Percentiles rank a stretch among this genome's conserved stretches.
These are phyloP conservation scores for Lentinula boryana DNA, from an alignment of 768 basidiomycete genomes.

Conservation along the genomic window DNA sequence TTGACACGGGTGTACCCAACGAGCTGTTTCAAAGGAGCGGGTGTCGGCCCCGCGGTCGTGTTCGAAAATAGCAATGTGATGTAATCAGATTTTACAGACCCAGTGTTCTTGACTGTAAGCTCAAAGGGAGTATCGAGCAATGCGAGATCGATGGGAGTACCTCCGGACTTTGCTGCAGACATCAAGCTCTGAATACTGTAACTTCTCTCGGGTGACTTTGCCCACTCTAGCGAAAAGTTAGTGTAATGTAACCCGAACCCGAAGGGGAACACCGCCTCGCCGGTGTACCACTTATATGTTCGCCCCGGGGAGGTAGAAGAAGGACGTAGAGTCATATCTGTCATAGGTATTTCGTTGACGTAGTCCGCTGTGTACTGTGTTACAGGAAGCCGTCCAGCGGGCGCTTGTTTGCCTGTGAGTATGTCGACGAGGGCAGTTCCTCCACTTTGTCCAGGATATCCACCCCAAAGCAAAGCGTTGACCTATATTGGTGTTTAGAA, in stretches of 20 bases:
- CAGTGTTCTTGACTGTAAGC: slow-evolving; percentile 44
- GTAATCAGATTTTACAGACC: slow-evolving; percentile 45
- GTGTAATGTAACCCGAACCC: slow-evolving; percentile 53
- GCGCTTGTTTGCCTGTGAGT: slow-evolving; percentile 42
- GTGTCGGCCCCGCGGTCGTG: slow-evolving; percentile 40
- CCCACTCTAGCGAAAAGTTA: slow-evolving; percentile 38
- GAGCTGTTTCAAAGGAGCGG: slow-evolving; percentile 47
- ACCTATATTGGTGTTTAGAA: slow-evolving; percentile 25
- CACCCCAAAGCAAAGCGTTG: slow-evolving; percentile 50
- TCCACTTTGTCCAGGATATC: slow-evolving; percentile 52
- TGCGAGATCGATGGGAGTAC: slow-evolving; percentile 32
- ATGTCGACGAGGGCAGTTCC: slow-evolving; percentile 50
- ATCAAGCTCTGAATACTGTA: slow-evolving; percentile 39
- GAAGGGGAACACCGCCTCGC: slow-evolving; percentile 45
- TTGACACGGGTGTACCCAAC: slow-evolving; percentile 42
- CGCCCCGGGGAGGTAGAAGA: slow-evolving; percentile 43
- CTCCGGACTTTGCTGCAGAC: slow-evolving; percentile 12
- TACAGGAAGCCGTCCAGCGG: slow-evolving; percentile 47
- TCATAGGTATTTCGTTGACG: slow-evolving; percentile 44
- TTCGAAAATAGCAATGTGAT: slow-evolving; percentile 48
- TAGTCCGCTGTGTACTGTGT: slow-evolving; percentile 51
- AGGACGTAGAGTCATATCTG: slow-evolving; percentile 51
- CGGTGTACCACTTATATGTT: slow-evolving; percentile 55
- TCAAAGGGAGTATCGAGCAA: slow-evolving; percentile 39
- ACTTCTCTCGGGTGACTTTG: slow-evolving; percentile 20